Conservation (phyloP, 805 yeast species). For the Pichia deserticola region DNA sequence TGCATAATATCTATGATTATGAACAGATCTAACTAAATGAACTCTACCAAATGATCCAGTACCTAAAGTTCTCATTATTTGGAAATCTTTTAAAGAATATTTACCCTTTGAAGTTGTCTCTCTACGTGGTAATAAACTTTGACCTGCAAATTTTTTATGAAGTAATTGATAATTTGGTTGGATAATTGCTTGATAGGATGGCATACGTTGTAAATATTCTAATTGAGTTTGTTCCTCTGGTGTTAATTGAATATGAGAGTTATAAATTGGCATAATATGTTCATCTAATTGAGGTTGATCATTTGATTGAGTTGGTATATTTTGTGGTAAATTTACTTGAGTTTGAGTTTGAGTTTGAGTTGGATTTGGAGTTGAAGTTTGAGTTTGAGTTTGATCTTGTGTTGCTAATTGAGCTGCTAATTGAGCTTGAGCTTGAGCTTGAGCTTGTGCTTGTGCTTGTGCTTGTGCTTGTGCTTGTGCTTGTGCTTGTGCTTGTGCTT, state of each 20-base stretch:
- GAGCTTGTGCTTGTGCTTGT: no score
- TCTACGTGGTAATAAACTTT: conserved; percentile 26
- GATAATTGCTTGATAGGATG: conserved; percentile 30
- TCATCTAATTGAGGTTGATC: background rate
- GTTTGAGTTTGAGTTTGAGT: background rate
- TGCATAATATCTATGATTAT: conserved; percentile 53
- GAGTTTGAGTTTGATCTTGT: background rate
- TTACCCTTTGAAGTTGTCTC: conserved; percentile 47
- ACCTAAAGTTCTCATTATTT: conserved; percentile 49
- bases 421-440: no score
- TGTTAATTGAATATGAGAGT: conserved; percentile 8
- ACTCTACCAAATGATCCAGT: conserved; percentile 59
- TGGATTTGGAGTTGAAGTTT: conserved; percentile 1
- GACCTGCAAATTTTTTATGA: conserved; percentile 21
- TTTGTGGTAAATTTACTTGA: background rate
- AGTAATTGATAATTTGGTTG: conserved; percentile 26
- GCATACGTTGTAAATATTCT: conserved; percentile 26
- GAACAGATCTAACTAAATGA: conserved; percentile 50
- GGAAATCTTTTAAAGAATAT: conserved; percentile 49
- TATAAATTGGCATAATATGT: background rate
- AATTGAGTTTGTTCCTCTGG: conserved; percentile 25
- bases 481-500: conserved; percentile 1
- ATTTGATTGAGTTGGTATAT: no score
- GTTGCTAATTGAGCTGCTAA: background rate
- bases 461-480: background rate